A percentile compares a stretch with the other conserved stretches of the same genome.
phyloP scores from a whole-genome alignment of 1,284 basidiomycete species.

The Agroathelia rolfsii region DNA sequence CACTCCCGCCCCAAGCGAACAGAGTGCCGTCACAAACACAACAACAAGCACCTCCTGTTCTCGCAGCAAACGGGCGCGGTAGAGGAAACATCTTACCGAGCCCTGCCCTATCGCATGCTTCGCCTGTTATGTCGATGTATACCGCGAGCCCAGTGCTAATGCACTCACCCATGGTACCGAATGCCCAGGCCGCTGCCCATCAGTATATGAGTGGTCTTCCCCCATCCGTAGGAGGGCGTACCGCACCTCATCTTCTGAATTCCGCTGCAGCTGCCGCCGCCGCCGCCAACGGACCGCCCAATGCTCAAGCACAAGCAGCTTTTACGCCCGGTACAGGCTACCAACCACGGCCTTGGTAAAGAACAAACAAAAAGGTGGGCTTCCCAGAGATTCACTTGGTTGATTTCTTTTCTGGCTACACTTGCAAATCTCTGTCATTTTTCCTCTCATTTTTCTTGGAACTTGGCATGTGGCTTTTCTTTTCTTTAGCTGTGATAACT shows the following conservation, averaged over 20 bases:
- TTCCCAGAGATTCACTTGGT: too few species aligned
- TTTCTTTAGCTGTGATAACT: constrained; percentile 11
- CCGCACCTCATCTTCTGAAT: constrained; percentile 8
- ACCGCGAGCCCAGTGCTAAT: constrained; percentile 57
- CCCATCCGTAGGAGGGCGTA: constrained; percentile 1
- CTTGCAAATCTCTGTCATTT: constrained; percentile 29
- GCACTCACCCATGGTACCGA: constrained; percentile 36
- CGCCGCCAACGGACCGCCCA: constrained; percentile 26
- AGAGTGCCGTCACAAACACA: too few species aligned
- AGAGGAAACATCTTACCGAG: constrained; percentile 44
- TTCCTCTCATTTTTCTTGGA: constrained; percentile 11
- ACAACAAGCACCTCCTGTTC: constrained; percentile 31
- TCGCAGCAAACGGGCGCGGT: constrained; percentile 34
- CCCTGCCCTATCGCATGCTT: constrained; percentile 53
- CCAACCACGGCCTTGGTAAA: constrained; percentile 25
- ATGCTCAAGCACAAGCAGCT: constrained; percentile 17
- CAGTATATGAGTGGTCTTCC: constrained; percentile 10
- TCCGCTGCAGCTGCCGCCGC: constrained; percentile 16
- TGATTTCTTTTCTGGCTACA: constrained; percentile 30
- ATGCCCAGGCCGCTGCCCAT: constrained; percentile 14
- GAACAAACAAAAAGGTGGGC: too few species aligned
- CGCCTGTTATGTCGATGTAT: constrained; percentile 42
- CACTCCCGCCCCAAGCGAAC: constrained; percentile 24
- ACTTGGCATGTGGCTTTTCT: constrained; percentile 13
- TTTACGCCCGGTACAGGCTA: constrained; percentile 20